phyloP scores from a whole-genome alignment of 2,329 filamentous ascomycete species.

The Didymella sp. region DNA sequence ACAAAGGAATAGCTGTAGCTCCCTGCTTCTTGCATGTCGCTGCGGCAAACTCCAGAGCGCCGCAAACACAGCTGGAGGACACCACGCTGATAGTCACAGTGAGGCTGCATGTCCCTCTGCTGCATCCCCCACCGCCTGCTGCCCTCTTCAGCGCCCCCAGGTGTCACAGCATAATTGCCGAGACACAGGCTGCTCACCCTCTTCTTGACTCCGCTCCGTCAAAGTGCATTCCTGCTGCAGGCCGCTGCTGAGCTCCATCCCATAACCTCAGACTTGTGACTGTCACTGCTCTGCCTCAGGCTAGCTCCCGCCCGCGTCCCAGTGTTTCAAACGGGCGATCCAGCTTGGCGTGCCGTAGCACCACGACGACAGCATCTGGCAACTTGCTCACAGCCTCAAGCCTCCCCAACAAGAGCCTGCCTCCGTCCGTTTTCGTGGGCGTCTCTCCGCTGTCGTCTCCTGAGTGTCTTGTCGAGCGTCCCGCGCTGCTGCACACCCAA shows the following conservation, averaged over 20 bases:
- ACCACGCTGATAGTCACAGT: too few species aligned
- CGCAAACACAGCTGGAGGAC: neutral
- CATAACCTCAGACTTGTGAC: neutral
- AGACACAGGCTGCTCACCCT: neutral
- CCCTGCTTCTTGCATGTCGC: too few species aligned
- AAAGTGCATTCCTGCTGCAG: neutral
- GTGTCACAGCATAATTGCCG: constrained; percentile 7
- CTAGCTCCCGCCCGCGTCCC: constrained; percentile 28
- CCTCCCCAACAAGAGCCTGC: constrained; percentile 1
- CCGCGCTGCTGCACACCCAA: constrained; percentile 34
- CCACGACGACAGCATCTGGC: constrained; percentile 28
- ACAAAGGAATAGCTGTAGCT: too few species aligned
- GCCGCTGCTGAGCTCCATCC: neutral
- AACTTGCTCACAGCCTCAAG: constrained; percentile 31
- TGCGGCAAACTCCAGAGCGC: neutral
- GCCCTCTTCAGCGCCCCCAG: neutral
- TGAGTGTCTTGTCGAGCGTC: constrained; percentile 6
- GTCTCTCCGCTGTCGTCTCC: neutral
- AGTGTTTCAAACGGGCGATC: constrained; percentile 34
- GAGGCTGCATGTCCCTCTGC: neutral
- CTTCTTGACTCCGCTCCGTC: neutral
- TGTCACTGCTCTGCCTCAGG: neutral
- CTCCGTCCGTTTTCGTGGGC: neutral
- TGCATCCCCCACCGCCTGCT: neutral
- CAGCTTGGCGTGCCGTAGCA: constrained; percentile 29